Evolutionary conservation across 2,329 filamentous ascomycete genomes (phyloP).

Genomic region (Pleochaeta shiraiana): DNA sequence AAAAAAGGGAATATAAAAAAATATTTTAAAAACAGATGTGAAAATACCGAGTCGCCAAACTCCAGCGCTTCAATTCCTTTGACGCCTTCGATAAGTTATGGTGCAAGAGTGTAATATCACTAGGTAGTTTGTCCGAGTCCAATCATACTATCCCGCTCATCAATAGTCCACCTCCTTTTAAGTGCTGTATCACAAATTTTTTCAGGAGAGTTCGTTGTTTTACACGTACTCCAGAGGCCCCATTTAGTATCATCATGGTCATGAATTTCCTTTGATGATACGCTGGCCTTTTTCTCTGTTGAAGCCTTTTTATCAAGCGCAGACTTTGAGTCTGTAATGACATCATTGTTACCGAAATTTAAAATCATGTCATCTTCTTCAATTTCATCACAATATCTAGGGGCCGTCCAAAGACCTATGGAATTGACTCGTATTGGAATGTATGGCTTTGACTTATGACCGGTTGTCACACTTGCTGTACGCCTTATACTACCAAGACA

Average conservation of each 20-base stretch:
- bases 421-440: constrained; percentile 18
- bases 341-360: constrained; percentile 25
- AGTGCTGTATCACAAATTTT: constrained; percentile 24
- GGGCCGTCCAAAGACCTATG: constrained; percentile 27
- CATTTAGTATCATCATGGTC: constrained; percentile 19
- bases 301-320: neutral
- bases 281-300: constrained; percentile 5
- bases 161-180: constrained; percentile 35
- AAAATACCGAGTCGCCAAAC: no score
- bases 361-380: constrained; percentile 25
- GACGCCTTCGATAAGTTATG: no score
- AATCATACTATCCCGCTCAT: constrained; percentile 18
- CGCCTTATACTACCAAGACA: constrained; percentile 18
- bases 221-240: constrained; percentile 25
- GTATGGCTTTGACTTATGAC: constrained; percentile 10
- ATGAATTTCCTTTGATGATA: constrained; percentile 4
- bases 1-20: no score
- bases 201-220: constrained; percentile 25
- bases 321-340: neutral
- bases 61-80: no score
- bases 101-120: neutral
- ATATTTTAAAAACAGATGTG: no score
- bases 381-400: constrained; percentile 21
- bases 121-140: neutral
- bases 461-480: constrained; percentile 13